Percentiles rank a stretch among this genome's conserved stretches.
Conservation (phyloP, 1,284 basidiomycete species). For the Sanghuangporus baumii region DNA sequence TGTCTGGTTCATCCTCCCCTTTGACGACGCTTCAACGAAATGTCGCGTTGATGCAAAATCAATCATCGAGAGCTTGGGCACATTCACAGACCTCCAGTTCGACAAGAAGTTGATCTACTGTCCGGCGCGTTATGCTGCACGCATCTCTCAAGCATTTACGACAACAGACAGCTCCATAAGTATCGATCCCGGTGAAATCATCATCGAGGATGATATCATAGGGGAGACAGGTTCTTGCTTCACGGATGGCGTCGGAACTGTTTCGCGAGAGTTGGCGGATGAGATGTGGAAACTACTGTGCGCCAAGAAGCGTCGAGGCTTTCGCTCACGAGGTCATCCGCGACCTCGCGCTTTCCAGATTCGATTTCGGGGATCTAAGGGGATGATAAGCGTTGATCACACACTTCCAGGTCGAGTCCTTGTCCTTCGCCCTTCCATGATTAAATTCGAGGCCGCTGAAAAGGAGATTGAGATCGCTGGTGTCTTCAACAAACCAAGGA, state of each 20-base stretch:
- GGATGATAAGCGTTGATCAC: slow-evolving; percentile 55
- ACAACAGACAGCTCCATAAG: slow-evolving; percentile 56
- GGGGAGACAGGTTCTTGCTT: slow-evolving; percentile 36
- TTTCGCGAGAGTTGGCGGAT: slow-evolving; percentile 51
- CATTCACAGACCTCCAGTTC: slow-evolving; percentile 40
- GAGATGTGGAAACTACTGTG: slow-evolving; percentile 44
- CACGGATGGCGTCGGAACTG: slow-evolving; percentile 67
- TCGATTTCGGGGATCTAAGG: slow-evolving; percentile 56
- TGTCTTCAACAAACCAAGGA: slow-evolving; percentile 53
- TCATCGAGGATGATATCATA: slow-evolving; percentile 39
- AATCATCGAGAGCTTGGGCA: slow-evolving; percentile 51
- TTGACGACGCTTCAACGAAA: slow-evolving; percentile 28
- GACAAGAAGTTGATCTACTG: slow-evolving; percentile 46
- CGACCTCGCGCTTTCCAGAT: slow-evolving; percentile 53
- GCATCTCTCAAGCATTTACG: slow-evolving; percentile 69
- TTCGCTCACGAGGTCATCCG: slow-evolving; percentile 25
- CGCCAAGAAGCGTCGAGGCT: slow-evolving; percentile 32
- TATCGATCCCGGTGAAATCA: slow-evolving; percentile 48
- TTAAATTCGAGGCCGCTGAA: slow-evolving; percentile 52
- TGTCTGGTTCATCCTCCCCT: slow-evolving; percentile 56
- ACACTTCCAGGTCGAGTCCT: slow-evolving; percentile 40
- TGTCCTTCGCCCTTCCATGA: slow-evolving; percentile 52
- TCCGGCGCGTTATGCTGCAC: slow-evolving; percentile 65
- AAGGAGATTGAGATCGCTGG: slow-evolving; percentile 56
- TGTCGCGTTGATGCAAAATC: slow-evolving; percentile 34